Evolutionary conservation across 2,329 filamentous ascomycete species (phyloP).

Genomic region (Colletotrichum incanum): DNA sequence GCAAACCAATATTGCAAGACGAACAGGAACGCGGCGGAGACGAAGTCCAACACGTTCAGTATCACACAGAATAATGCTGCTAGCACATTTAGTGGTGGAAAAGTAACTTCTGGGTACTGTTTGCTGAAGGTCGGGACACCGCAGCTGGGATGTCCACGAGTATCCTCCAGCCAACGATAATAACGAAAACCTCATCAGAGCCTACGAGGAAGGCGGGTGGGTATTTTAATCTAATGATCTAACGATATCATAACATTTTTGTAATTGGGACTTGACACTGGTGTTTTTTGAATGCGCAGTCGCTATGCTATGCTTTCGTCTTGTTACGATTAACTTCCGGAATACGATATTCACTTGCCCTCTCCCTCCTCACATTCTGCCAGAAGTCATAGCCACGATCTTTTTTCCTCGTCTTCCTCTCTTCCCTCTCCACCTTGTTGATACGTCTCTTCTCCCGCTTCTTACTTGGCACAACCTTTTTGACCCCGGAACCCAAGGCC

Average conservation of each 20-base stretch:
- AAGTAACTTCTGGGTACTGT: neutral
- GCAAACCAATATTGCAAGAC: neutral
- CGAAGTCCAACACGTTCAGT: neutral
- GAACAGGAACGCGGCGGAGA: neutral
- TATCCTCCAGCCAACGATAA: neutral
- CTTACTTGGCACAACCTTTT: conserved; percentile 25
- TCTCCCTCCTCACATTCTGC: conserved; percentile 57
- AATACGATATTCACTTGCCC: conserved; percentile 57
- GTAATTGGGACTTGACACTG: too few relatives aligned
- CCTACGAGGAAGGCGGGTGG: neutral
- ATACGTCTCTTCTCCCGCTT: conserved; percentile 42
- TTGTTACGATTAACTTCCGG: conserved; percentile 56
- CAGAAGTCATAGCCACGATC: conserved; percentile 60
- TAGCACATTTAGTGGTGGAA: neutral
- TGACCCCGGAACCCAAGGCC: conserved; percentile 1
- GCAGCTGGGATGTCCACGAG: neutral
- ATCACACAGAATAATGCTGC: neutral
- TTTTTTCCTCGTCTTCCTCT: conserved; percentile 40
- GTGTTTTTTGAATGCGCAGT: too few relatives aligned
- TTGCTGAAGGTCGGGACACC: conserved; percentile 6
- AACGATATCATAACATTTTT: neutral
- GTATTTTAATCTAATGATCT: neutral
- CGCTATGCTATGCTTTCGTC: neutral
- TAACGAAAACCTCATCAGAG: neutral
- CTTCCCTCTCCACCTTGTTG: conserved; percentile 30